Evolutionary conservation across 1,284 basidiomycete genomes (phyloP), one percentile per base, ranked within the genome.

Genomic region (Golubevia pallescens): DNA sequence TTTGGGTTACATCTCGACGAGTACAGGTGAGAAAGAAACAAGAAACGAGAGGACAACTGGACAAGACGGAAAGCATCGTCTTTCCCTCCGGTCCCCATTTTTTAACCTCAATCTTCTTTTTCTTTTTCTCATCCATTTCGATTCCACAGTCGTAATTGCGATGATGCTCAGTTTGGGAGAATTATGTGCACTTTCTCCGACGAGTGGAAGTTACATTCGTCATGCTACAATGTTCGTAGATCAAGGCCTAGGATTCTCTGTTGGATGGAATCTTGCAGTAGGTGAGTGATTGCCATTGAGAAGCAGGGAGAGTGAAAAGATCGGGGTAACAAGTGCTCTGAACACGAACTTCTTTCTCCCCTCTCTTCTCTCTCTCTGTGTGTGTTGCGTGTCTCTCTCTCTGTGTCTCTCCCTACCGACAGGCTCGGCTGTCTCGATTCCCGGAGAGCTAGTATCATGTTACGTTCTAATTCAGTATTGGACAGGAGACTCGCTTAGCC

Each of bases 141-240:
- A 28, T 28, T 73, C 73, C 23, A 56, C 68, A 52, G 74, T 79
- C 56, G 73, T 77, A 16, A 77, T 69, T 60, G 66, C 68, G n/a
- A 68, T 79, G 0, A 73, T 75, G 57, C 75, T 74, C 51, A 67
- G 73, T 1, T 59, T 77, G 7, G 74, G 75, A 42, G 75, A 75
- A 48, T 63, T 73, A 1, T 70, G 70, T 14, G 55, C 55, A 14
- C 55, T 57, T 13, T 10, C 32, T 57, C 55, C 55, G 14, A 34
- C 32, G 10, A 14, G 13, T n/a, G 55, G 55, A 24, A 14, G 13
- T n/a, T 57, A 57, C 55, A n/a, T 57, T 34, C 55, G 55, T 14
- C 55, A 57, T 34, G 55, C 55, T 14, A 57, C 55, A 10, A 57
- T 57, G 32, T 57, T 57, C n/a, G 23, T 57, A 24, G 55, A 57